phyloP scores from a whole-genome alignment of 176 grass and related monocot species.

The Puya raimondii region DNA sequence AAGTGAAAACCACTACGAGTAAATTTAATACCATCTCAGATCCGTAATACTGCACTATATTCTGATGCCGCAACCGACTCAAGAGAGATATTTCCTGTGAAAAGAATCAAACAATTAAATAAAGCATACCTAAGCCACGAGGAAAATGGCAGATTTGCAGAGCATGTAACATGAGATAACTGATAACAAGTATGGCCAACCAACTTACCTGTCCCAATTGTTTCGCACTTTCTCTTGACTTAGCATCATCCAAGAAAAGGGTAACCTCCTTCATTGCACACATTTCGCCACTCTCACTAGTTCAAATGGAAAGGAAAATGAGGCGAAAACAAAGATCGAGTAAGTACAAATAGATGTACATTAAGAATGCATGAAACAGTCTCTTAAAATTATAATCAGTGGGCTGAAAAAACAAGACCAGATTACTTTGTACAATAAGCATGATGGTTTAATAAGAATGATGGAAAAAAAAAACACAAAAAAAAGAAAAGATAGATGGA shows the following conservation, averaged over 20 bases:
- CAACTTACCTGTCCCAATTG: slow-evolving; percentile 77
- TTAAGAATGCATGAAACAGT: neutral
- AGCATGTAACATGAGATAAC: slow-evolving; percentile 15
- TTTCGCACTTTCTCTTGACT: slow-evolving; percentile 94
- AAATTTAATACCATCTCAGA: slow-evolving; percentile 76
- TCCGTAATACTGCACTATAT: slow-evolving; percentile 96
- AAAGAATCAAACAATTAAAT: slow-evolving; percentile 29
- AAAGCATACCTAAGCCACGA: slow-evolving; percentile 2
- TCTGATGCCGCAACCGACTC: slow-evolving; percentile 81
- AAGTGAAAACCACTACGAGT: no score
- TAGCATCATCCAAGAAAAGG: slow-evolving; percentile 94
- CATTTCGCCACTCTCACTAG: slow-evolving; percentile 96
- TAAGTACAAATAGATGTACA: slow-evolving; percentile 12
- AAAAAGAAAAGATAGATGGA: no score
- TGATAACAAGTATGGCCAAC: neutral
- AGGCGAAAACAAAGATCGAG: slow-evolving; percentile 19
- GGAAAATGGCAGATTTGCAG: slow-evolving; percentile 20
- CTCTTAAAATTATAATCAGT: neutral
- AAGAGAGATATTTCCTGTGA: slow-evolving; percentile 97
- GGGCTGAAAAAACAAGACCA: no score
- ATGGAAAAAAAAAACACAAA: no score
- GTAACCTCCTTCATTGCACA: slow-evolving; percentile 99
- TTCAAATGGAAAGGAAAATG: slow-evolving; percentile 9
- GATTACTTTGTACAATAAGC: no score
- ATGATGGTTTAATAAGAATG: no score